Evolutionary conservation across 495 filamentous ascomycete genomes (phyloP).

Genomic region (Extremus antarcticus): DNA sequence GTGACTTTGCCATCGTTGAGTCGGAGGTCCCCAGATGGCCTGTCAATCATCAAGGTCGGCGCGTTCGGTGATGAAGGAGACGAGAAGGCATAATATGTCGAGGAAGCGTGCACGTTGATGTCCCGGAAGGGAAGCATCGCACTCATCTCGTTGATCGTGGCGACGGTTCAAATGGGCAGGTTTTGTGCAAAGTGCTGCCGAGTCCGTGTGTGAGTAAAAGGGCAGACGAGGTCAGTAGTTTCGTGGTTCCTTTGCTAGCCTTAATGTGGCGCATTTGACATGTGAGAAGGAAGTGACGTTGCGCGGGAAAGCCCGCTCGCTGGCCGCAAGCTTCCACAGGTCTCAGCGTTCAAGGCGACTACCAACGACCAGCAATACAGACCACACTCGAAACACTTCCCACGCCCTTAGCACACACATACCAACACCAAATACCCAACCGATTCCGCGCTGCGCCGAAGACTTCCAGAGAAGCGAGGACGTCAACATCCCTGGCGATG

Average conservation of each 20-base stretch:
- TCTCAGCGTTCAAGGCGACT: neutral
- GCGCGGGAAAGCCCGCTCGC: too few relatives aligned
- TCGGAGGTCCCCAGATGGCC: constrained; percentile 84
- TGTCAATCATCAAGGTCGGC: constrained; percentile 75
- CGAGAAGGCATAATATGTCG: constrained; percentile 89
- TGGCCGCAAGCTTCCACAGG: neutral
- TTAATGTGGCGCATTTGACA: too few relatives aligned
- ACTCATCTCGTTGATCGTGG: constrained; percentile 39
- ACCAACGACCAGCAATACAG: too few relatives aligned
- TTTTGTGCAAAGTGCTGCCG: too few relatives aligned
- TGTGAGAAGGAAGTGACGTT: neutral
- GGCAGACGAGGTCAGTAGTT: too few relatives aligned
- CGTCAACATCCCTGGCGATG: constrained; percentile 39
- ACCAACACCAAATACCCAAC: too few relatives aligned
- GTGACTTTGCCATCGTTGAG: constrained; percentile 67
- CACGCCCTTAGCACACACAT: too few relatives aligned
- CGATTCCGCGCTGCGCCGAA: neutral
- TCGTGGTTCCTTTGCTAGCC: too few relatives aligned
- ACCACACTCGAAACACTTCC: too few relatives aligned
- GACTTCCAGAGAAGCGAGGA: neutral
- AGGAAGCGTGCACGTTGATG: constrained; percentile 86
- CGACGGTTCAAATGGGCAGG: neutral
- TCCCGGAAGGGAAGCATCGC: constrained; percentile 74
- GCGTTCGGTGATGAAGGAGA: constrained; percentile 87
- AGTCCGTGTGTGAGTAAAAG: too few relatives aligned